Evolutionary conservation across 1,139 yeast genomes (phyloP), one percentile per base, ranked within the genome.

Genomic region (Lizanozyma gosingica): DNA sequence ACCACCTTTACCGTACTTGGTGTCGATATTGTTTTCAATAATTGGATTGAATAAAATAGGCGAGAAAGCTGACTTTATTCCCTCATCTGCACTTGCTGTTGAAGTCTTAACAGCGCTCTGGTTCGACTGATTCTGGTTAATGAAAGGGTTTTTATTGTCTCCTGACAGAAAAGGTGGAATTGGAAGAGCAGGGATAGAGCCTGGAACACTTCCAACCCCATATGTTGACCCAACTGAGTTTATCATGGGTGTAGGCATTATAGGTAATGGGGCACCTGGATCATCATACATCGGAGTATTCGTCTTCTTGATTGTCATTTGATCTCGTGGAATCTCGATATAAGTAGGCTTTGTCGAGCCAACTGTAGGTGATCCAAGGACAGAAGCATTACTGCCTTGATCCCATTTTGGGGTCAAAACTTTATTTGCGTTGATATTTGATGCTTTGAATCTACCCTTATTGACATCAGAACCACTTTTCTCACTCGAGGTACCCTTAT

Each of bases 1-100:
- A 2, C 96, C 96, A 4, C 96, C 96, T 50, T 76, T 75, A 4
- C 85, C 83, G 51, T 87, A 87, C 52, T 87, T 87, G 42, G 84
- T 79, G 55, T 87, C 95, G 18, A 87, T 80, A 45, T 77, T 79
- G 39, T 78, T 76, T 45, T 79, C 79, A 40, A 86, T 85, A 33
- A 80, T 73, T 0, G 95, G 94, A 50, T 85, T 84, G 60, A 87
- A 87, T 36, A 74, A 71, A 33, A 87, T 66, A 0, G 95, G 95
- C 0, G 95, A 85, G 56, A 85, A 87, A 1, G 80, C 76, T 35
- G 92, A 83, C 45, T 60, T 49, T 44, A 41, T 37, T 15, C 36
- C 35, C 15, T 34, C 43, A 11, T 17, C 34, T 2, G 35, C 41
- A 16, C 32, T 40, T 11, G 39, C 11, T 16, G 36, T 40, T 3